Percentiles rank a stretch among this genome's conserved stretches.
phyloP scores from a whole-genome alignment of 228 moss, liverwort and hornwort species.

The Sphagnum magellanicum region DNA sequence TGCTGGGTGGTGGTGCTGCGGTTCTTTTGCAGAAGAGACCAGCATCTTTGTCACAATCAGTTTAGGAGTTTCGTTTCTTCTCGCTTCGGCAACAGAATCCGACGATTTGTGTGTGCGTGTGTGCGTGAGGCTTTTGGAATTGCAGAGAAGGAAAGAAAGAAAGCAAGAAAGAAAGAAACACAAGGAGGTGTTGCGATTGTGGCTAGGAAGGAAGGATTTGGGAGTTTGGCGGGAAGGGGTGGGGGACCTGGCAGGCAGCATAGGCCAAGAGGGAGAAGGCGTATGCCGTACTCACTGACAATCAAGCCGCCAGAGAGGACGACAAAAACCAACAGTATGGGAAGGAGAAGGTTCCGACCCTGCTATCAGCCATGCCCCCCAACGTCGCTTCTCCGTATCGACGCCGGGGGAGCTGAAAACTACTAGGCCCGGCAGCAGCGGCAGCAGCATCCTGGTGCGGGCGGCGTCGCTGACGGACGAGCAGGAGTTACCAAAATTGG shows the following conservation, averaged over 20 bases:
- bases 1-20: too few species aligned
- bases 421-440: background rate
- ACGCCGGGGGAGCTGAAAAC: slow-evolving; percentile 23
- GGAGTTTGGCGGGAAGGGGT: slow-evolving; percentile 11
- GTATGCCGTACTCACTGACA: slow-evolving; percentile 50
- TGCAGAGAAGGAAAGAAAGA: too few species aligned
- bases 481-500: background rate
- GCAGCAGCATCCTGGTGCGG: slow-evolving; percentile 37
- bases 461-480: too few species aligned
- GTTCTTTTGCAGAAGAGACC: too few species aligned
- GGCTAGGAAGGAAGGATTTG: slow-evolving; percentile 1
- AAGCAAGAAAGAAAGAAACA: too few species aligned
- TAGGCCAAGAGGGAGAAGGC: slow-evolving; percentile 29
- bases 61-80: too few species aligned
- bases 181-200: too few species aligned
- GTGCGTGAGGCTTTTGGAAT: too few species aligned
- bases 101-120: too few species aligned
- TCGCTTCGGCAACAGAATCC: too few species aligned
- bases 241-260: background rate
- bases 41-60: too few species aligned
- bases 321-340: slow-evolving; percentile 22
- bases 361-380: slow-evolving; percentile 10
- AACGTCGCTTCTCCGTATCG: slow-evolving; percentile 28
- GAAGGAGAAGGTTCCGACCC: slow-evolving; percentile 40
- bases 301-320: slow-evolving; percentile 31